Conservation (phyloP, 1,284 basidiomycete genomes). For the Cryptococcus sp. region DNA sequence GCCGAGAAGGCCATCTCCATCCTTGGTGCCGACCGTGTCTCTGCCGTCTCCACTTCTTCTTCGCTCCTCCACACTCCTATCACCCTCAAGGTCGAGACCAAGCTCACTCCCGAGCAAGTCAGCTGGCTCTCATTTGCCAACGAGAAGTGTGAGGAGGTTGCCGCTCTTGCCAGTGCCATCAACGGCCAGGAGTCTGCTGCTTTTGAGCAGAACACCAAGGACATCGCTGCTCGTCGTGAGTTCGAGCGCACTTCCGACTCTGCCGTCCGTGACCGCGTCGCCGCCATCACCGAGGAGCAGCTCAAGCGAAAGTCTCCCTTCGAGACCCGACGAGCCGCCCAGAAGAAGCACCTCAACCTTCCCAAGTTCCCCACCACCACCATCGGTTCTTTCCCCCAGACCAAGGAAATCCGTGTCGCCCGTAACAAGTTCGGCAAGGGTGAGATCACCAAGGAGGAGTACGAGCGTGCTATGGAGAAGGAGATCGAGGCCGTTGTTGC, state of each 20-base stretch:
- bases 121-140: conserved; percentile 99
- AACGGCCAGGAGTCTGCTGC: conserved; percentile 75
- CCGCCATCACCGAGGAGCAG: conserved; percentile 83
- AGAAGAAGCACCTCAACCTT: conserved; percentile 84
- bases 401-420: conserved; percentile 96
- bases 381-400: conserved; percentile 99
- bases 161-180: conserved; percentile 78
- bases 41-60: conserved; percentile 86
- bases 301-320: conserved; percentile 91
- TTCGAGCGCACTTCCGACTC: conserved; percentile 96
- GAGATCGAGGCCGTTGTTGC: conserved; percentile 92
- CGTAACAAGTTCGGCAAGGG: conserved; percentile 94
- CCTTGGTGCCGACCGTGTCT: conserved; percentile 83
- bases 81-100: conserved; percentile 88
- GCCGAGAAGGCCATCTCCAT: conserved; percentile 81
- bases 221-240: conserved; percentile 92
- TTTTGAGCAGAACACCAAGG: conserved; percentile 83
- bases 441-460: conserved; percentile 82
- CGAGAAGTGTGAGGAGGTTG: conserved; percentile 93
- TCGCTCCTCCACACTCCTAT: conserved; percentile 98
- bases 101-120: conserved; percentile 85
- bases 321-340: conserved; percentile 81
- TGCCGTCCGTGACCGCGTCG: conserved; percentile 92
- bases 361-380: conserved; percentile 99
- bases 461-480: conserved; percentile 98